These are phyloP conservation scores for Sporothrix euskadiensis DNA, from an alignment of 2,329 filamentous ascomycete genomes.

Conservation along the genomic window DNA sequence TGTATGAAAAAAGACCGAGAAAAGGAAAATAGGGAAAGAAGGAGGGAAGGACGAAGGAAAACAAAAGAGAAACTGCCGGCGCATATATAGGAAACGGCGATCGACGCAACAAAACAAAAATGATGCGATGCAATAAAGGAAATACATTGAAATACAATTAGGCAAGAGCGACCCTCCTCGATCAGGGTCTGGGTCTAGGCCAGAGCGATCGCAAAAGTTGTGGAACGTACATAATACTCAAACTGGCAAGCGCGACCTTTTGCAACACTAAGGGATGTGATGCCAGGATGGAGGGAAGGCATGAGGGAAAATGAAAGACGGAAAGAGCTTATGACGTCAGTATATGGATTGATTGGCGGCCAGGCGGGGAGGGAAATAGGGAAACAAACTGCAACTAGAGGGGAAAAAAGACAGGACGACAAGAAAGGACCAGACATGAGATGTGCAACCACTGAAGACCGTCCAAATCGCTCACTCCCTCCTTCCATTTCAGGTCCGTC, in stretches of 20 bases:
- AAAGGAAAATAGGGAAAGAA: background rate
- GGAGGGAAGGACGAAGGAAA: too few relatives aligned
- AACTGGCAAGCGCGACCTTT: constrained; percentile 21
- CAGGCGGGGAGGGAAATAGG: background rate
- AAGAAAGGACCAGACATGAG: background rate
- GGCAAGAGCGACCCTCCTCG: background rate
- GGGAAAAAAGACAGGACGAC: background rate
- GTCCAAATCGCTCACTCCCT: background rate
- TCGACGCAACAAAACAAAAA: constrained; percentile 6
- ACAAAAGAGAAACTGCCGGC: background rate
- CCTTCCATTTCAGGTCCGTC: background rate
- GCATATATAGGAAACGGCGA: constrained; percentile 24
- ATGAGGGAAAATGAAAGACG: background rate
- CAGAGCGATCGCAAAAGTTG: constrained; percentile 6
- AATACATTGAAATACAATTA: background rate
- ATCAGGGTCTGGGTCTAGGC: constrained; percentile 1
- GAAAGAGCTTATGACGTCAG: constrained; percentile 15
- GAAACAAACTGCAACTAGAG: background rate
- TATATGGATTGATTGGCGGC: background rate
- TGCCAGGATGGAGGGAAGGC: background rate
- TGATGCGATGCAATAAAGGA: constrained; percentile 10
- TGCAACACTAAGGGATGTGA: background rate
- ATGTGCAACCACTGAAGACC: background rate
- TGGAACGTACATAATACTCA: background rate
- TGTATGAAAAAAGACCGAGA: background rate